phyloP scores from a whole-genome alignment of 2,329 filamentous ascomycete genomes.

The Cytospora piceae region DNA sequence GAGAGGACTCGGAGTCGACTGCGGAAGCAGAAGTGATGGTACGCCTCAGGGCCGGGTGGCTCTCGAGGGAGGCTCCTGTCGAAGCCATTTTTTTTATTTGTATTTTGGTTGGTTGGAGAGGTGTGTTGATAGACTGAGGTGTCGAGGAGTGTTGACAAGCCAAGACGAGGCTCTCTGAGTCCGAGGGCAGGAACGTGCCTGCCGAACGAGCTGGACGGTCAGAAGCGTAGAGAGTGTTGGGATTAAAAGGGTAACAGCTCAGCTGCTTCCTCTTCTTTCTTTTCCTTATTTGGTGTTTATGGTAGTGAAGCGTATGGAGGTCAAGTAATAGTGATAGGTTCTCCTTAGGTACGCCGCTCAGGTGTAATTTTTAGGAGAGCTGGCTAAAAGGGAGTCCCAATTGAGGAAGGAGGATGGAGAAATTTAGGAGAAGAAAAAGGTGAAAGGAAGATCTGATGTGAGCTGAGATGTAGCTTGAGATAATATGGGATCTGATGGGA shows the following conservation, averaged over 20 bases:
- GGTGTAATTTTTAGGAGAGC: conserved; percentile 12
- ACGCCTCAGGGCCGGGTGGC: conserved; percentile 51
- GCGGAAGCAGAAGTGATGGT: conserved; percentile 47
- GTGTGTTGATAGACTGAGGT: neutral
- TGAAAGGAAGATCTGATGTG: neutral
- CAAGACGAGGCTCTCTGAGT: neutral
- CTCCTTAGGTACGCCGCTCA: neutral
- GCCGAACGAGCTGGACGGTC: conserved; percentile 4
- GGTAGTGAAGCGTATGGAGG: neutral
- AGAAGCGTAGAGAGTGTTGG: neutral
- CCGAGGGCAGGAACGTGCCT: conserved; percentile 10
- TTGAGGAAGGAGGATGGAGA: conserved; percentile 7
- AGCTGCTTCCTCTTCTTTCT: neutral
- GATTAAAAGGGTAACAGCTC: neutral
- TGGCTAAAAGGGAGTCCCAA: conserved; percentile 7
- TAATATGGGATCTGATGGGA: too few relatives aligned
- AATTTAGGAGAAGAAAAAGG: conserved; percentile 6
- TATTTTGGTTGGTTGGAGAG: conserved; percentile 12
- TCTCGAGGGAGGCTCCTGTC: conserved; percentile 44
- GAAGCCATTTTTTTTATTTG: conserved; percentile 47
- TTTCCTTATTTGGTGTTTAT: neutral
- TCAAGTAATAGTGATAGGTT: neutral
- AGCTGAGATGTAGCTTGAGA: neutral
- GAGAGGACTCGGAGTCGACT: conserved; percentile 51
- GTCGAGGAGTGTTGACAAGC: neutral